Evolutionary conservation across 257 asterid species (phyloP).

Genomic region (Eucommia ulmoides): DNA sequence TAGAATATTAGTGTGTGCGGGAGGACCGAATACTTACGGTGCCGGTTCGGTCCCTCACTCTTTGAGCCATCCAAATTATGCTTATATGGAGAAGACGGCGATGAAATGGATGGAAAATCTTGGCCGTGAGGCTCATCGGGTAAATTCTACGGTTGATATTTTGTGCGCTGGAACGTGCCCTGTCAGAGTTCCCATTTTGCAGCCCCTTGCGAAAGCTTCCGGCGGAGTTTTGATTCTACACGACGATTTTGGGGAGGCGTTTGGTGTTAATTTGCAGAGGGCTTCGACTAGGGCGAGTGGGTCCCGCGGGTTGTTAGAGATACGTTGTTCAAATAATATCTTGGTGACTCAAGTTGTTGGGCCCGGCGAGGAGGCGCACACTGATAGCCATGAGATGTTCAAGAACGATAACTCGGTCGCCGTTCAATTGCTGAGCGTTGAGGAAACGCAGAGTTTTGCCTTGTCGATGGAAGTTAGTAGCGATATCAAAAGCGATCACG

Average conservation of each 20-base stretch:
- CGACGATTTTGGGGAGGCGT: constrained; percentile 96
- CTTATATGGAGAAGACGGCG: constrained; percentile 70
- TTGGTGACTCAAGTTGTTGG: constrained; percentile 81
- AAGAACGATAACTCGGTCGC: constrained; percentile 55
- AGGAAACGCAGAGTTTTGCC: constrained; percentile 83
- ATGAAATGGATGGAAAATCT: constrained; percentile 75
- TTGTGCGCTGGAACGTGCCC: constrained; percentile 97
- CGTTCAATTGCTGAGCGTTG: constrained; percentile 73
- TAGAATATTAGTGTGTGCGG: constrained; percentile 85
- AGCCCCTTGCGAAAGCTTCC: constrained; percentile 77
- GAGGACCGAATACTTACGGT: constrained; percentile 85
- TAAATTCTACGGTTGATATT: constrained; percentile 62
- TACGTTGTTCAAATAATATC: constrained; percentile 81
- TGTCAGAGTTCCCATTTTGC: constrained; percentile 66
- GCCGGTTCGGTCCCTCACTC: constrained; percentile 92
- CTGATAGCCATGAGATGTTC: constrained; percentile 52
- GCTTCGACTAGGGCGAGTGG: constrained; percentile 88
- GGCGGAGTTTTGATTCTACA: constrained; percentile 85
- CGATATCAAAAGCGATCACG: constrained; percentile 85
- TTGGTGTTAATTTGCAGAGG: constrained; percentile 94
- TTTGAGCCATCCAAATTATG: constrained; percentile 69
- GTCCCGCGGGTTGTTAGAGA: constrained; percentile 78
- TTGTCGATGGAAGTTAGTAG: constrained; percentile 58
- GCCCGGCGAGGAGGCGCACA: constrained; percentile 85
- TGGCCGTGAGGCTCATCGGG: constrained; percentile 61